Conservation (phyloP, 108 stramenopile genomes). For the Nannochloropsis gaditana region DNA sequence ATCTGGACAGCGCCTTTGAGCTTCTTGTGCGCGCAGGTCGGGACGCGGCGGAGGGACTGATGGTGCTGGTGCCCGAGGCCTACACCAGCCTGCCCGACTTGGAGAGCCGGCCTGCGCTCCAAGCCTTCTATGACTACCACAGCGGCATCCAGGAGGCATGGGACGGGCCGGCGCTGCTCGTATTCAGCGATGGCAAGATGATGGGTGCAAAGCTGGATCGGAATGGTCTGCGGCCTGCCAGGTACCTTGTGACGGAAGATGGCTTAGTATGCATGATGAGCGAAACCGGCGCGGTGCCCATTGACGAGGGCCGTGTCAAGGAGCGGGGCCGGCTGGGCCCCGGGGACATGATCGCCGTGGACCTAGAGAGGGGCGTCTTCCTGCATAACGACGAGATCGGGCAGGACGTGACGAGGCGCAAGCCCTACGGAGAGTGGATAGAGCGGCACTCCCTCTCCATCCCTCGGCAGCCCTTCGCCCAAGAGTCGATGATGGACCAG, state of each 20-base stretch:
- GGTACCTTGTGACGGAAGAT: conserved; percentile 93
- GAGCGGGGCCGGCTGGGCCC: conserved; percentile 92
- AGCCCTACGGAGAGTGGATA: conserved; percentile 85
- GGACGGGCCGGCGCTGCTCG: conserved; percentile 51
- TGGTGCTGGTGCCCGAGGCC: conserved; percentile 51
- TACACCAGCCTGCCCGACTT: conserved; percentile 41
- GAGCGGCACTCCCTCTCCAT: conserved; percentile 20
- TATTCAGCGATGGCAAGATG: conserved; percentile 50
- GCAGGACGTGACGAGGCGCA: conserved; percentile 72
- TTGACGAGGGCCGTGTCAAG: conserved; percentile 72
- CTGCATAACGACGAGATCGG: conserved; percentile 94
- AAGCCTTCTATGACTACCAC: conserved; percentile 47
- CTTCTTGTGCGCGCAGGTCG: conserved; percentile 39
- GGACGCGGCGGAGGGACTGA: conserved; percentile 43
- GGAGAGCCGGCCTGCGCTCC: conserved; percentile 32
- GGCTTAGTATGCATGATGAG: conserved; percentile 86
- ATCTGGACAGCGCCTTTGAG: conserved; percentile 49
- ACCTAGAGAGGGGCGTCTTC: conserved; percentile 83
- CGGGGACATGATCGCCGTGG: conserved; percentile 95
- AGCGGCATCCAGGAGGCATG: conserved; percentile 50
- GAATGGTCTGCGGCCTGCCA: conserved; percentile 56
- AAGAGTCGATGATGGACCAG: background rate
- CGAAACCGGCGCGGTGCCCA: conserved; percentile 85
- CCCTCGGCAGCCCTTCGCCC: background rate
- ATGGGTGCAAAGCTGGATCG: conserved; percentile 51